Base-by-base conservation (phyloP, 139 green algal genomes). In the Microglena sp. region DNA sequence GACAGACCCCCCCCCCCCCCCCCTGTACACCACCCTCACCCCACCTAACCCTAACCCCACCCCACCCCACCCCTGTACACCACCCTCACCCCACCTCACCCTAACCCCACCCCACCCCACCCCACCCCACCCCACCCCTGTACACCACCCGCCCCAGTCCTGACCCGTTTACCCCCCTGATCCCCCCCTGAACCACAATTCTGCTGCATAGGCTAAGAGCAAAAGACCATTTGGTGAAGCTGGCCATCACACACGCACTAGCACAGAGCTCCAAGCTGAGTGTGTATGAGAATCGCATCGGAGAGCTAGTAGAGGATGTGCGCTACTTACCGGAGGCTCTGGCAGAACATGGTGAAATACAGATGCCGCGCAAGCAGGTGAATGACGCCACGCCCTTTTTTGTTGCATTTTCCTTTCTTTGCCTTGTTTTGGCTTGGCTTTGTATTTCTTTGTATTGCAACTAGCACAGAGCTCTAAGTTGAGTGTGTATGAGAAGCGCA, bases 261-360 rank as follows among this genome's bases (percentile, higher is more conserved):
- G 78, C 78, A 0, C 78, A 90, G 77, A 86, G 73, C 45, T 90
- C 79, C 43, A 95, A 93, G 76, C 76, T 95, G 57, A 80, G 61
- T n/a, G 73, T 93, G 54, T 92, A 92, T 61, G 88, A 95, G 77
- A 77, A 85, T 60, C 78, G 88, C 1, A 87, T 93, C 53, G 54
- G 85, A 30, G 74, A 78, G 58, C 82, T 95, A 58, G 88, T 95
- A 60, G 73, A 84, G 62, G 72, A 72, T 64, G 68, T 74, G 59
- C 68, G 68, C 1, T 74, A 72, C 45, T 29, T 81, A 3, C 74
- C 74, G 30, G 35, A 67, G 34, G 55, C 50, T 22, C 61, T 81
- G 62, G 69, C 69, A 11, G 33, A 55, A 26, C 40, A 64, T 7
- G 74, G 74, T 8, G 26, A 72, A 22, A 62, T 81, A 7, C 40